Evolutionary conservation across 140 eudicot species (phyloP), one percentile per base, ranked within the genome.

Genomic region (Bidens hawaiensis): DNA sequence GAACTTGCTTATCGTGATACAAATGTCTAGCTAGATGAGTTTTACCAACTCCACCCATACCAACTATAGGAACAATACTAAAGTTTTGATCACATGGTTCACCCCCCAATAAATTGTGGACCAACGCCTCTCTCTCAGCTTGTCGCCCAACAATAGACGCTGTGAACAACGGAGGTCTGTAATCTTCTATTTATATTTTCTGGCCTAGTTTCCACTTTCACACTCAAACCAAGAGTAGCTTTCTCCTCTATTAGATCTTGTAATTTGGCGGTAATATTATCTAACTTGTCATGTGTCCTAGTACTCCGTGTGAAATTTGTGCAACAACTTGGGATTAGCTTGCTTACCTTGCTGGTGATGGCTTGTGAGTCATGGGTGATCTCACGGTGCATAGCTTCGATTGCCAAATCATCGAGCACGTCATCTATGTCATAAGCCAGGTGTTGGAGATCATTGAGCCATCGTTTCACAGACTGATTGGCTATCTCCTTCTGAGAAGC

Each of bases 31-130:
- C 64, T 25, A 53, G 55, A 24, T 64, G 51, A 9, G 62, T 51
- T 17, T 66, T 66, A 0, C 62, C 60, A 1, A 52, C 10, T 17
- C 71, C 71, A n/a, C 62, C 62, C 41, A 66, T 51, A 52, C 71
- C 71, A 23, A 66, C 41, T 27, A 66, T 51, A 13, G 71, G 53
- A 5, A 66, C 27, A 47, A 66, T 36, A 18, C 40, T 36, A 52
- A n/a, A 66, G 13, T 15, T 66, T 23, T n/a, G 22, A 51, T 38
- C 33, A 36, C 27, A 22, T n/a, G 71, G 24, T 33, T 25, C 68
- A 4, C 0, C 55, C 14, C 11, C 68, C 27, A 48, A 1, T 21
- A 60, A 36, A 19, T 60, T 3, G 19, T 38, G 19, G 33, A 36
- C 33, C 31, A 60, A 4, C 10, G 4, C 50, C 21, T 21, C 50